Percentiles rank a stretch among this genome's conserved stretches.
These are phyloP conservation scores for Solanum clarkiae DNA, from an alignment of 257 asterid genomes.

Conservation along the genomic window DNA sequence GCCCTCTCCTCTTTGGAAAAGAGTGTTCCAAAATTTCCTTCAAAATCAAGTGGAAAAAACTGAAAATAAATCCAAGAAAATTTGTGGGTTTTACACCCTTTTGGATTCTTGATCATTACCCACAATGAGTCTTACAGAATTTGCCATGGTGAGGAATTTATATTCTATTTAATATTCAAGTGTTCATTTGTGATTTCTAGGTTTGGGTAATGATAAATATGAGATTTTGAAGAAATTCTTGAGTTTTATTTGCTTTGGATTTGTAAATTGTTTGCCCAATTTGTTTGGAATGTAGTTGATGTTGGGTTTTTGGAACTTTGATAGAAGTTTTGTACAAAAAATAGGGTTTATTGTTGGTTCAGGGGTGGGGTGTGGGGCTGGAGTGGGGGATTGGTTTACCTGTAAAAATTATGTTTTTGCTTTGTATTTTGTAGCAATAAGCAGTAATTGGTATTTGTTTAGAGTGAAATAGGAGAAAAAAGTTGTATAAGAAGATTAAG, in stretches of 20 bases:
- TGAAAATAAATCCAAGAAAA: neutral
- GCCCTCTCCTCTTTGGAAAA: neutral
- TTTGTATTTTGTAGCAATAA: neutral
- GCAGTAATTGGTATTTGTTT: neutral
- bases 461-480: neutral
- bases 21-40: neutral
- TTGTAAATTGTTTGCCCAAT: neutral
- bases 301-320: neutral
- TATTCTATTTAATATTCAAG: neutral
- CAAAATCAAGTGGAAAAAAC: neutral
- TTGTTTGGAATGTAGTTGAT: neutral
- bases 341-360: neutral
- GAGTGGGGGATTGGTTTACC: neutral
- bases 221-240: neutral
- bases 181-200: neutral
- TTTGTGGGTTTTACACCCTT: neutral
- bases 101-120: neutral
- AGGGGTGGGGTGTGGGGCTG: neutral
- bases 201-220: neutral
- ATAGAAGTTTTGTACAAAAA: neutral
- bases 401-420: neutral
- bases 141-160: constrained; percentile 43
- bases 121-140: constrained; percentile 42
- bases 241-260: neutral
- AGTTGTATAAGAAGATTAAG: neutral